A percentile compares a stretch with the other conserved stretches of the same genome.
phyloP scores from a whole-genome alignment of 768 basidiomycete species.

The Podaxis sp. region DNA sequence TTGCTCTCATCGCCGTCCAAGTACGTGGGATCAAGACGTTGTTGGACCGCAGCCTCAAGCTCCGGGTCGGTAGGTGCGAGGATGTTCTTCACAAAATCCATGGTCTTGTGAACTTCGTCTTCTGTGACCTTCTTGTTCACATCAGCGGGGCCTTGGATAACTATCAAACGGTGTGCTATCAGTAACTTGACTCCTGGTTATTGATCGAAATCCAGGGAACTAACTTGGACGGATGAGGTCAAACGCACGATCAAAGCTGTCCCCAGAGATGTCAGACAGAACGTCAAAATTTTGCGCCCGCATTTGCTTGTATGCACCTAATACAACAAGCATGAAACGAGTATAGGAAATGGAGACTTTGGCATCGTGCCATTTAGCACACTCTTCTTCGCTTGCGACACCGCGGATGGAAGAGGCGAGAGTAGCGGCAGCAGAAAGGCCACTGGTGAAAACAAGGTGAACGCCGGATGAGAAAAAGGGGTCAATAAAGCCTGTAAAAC shows the following conservation, averaged over 20 bases:
- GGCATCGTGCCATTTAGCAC: constrained; percentile 29
- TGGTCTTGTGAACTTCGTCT: constrained; percentile 15
- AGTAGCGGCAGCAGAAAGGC: constrained; percentile 32
- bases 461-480: constrained; percentile 43
- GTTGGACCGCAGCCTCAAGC: constrained; percentile 18
- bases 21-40: constrained; percentile 16
- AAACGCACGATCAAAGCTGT: constrained; percentile 48
- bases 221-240: constrained; percentile 38
- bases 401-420: constrained; percentile 33
- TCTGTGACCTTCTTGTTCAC: constrained; percentile 22
- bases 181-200: neutral
- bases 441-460: constrained; percentile 36
- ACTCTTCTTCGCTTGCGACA: constrained; percentile 24
- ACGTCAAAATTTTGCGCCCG: constrained; percentile 32
- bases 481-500: constrained; percentile 38
- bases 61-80: constrained; percentile 22
- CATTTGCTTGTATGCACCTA: constrained; percentile 52
- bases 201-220: constrained; percentile 7
- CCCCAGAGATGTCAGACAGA: constrained; percentile 37
- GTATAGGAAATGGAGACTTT: constrained; percentile 32
- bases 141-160: constrained; percentile 22
- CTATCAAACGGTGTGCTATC: constrained; percentile 6
- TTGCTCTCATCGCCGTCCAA: constrained; percentile 19
- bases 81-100: constrained; percentile 20
- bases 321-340: constrained; percentile 44